Conservation (phyloP, 495 filamentous ascomycete species). For the Talaromyces nanjingensis region DNA sequence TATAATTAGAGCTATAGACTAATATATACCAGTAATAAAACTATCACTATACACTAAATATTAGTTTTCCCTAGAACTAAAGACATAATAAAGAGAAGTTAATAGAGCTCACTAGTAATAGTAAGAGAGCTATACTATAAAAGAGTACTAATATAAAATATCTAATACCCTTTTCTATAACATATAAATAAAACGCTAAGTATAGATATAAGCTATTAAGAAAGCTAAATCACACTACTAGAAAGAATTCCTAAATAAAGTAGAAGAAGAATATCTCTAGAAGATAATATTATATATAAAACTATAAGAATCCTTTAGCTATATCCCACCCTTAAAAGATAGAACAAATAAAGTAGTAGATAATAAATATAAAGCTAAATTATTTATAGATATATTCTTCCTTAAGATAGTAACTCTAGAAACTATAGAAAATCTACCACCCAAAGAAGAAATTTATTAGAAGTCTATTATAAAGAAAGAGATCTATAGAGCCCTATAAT, state of each 20-base stretch:
- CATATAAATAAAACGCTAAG: background rate
- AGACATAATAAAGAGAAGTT: background rate
- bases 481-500: background rate
- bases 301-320: too few species aligned
- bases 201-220: background rate
- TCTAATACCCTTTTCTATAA: too few species aligned
- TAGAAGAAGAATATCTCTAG: too few species aligned
- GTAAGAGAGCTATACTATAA: background rate
- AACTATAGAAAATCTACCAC: background rate
- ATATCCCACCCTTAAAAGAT: background rate
- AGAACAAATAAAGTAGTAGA: background rate
- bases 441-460: background rate
- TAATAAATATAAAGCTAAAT: background rate
- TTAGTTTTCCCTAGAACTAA: background rate
- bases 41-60: background rate
- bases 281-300: too few species aligned
- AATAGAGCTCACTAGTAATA: background rate
- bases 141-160: too few species aligned
- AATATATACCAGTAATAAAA: constrained; percentile 1
- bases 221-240: background rate
- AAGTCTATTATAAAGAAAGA: background rate
- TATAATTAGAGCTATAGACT: background rate
- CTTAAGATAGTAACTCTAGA: background rate
- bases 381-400: constrained; percentile 1
- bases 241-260: background rate